phyloP scores from a whole-genome alignment of 2,329 filamentous ascomycete genomes.

The Neopestalotiopsis rosae region DNA sequence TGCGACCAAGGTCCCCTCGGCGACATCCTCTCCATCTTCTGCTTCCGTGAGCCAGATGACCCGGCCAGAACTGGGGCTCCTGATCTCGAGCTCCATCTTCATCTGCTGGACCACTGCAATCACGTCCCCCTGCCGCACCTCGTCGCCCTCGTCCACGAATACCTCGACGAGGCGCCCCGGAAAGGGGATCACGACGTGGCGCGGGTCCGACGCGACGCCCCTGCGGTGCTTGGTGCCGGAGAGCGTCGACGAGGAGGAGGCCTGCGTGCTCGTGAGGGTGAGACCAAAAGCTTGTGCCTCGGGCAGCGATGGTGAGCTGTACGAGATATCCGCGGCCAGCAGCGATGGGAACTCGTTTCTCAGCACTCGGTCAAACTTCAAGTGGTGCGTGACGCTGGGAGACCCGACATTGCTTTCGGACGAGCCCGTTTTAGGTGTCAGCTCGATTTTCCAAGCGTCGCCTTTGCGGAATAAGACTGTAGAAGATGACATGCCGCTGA shows the following conservation, averaged over 20 bases:
- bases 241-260: slow-evolving; percentile 48
- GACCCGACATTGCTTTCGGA: slow-evolving; percentile 29
- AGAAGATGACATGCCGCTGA: slow-evolving; percentile 23
- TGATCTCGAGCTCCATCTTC: slow-evolving; percentile 73
- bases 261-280: slow-evolving; percentile 33
- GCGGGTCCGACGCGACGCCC: slow-evolving; percentile 52
- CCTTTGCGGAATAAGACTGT: slow-evolving; percentile 60
- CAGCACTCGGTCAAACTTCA: slow-evolving; percentile 58
- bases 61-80: slow-evolving; percentile 51
- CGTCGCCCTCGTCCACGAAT: slow-evolving; percentile 57
- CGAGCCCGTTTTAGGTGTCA: slow-evolving; percentile 39
- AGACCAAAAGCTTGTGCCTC: slow-evolving; percentile 6
- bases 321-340: slow-evolving; percentile 57
- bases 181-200: slow-evolving; percentile 61
- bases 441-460: slow-evolving; percentile 60
- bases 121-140: slow-evolving; percentile 53
- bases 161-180: slow-evolving; percentile 65
- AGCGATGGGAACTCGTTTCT: slow-evolving; percentile 65
- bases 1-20: slow-evolving; percentile 55
- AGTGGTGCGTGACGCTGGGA: slow-evolving; percentile 46
- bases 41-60: slow-evolving; percentile 59
- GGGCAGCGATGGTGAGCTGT: slow-evolving; percentile 43
- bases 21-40: slow-evolving; percentile 58
- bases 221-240: slow-evolving; percentile 52
- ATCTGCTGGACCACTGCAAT: slow-evolving; percentile 68